phyloP scores from a whole-genome alignment of 2,329 filamentous ascomycete species.

The Purpureocillium lavendulum region DNA sequence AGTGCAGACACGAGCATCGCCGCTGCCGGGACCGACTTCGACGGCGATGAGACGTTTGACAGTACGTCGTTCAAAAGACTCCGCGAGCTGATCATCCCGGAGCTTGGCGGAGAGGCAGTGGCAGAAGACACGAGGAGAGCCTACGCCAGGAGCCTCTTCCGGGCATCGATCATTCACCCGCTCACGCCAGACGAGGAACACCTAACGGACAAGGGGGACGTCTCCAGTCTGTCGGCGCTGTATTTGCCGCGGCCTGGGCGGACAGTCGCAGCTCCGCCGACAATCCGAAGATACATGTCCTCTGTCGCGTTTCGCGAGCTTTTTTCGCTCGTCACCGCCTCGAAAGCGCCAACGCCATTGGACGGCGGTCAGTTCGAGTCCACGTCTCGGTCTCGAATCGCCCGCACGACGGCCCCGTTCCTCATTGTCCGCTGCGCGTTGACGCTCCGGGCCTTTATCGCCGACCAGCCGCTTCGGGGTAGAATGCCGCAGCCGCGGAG shows the following conservation, averaged over 20 bases:
- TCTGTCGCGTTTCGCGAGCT: constrained; percentile 78
- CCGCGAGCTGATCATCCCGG: constrained; percentile 63
- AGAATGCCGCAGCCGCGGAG: constrained; percentile 80
- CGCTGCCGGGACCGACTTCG: constrained; percentile 37
- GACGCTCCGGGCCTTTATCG: constrained; percentile 75
- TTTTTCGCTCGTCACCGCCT: constrained; percentile 56
- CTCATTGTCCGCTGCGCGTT: constrained; percentile 75
- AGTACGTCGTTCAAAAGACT: constrained; percentile 64
- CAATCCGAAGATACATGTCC: constrained; percentile 60
- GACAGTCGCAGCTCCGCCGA: constrained; percentile 60
- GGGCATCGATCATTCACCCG: constrained; percentile 70
- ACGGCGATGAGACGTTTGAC: constrained; percentile 72
- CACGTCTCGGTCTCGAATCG: constrained; percentile 49
- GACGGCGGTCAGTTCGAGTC: constrained; percentile 10
- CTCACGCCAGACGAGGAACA: constrained; percentile 46
- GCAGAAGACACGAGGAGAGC: constrained; percentile 57
- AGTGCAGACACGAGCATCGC: constrained; percentile 50
- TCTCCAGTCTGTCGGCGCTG: constrained; percentile 47
- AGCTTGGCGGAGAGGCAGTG: constrained; percentile 58
- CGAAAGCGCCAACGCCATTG: constrained; percentile 15
- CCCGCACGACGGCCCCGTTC: constrained; percentile 69
- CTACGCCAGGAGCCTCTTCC: constrained; percentile 72
- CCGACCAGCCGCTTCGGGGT: constrained; percentile 84
- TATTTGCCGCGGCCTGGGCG: constrained; percentile 60
- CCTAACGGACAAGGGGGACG: constrained; percentile 37